These are phyloP conservation scores for Umbilicaria muhlenbergii DNA, from an alignment of 495 filamentous ascomycete genomes.

Conservation along the genomic window DNA sequence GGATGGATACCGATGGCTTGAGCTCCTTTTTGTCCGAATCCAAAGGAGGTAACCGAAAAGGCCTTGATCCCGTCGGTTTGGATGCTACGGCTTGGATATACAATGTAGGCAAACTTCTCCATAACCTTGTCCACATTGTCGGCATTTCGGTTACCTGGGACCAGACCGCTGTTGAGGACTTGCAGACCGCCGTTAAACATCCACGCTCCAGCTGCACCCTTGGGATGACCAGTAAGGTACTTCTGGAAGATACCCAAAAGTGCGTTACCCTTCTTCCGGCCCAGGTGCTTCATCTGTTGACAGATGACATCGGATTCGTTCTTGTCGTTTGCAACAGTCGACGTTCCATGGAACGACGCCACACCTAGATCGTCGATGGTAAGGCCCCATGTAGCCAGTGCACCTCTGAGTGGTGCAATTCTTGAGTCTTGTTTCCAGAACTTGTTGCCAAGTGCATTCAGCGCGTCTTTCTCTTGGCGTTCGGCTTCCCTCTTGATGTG, in stretches of 20 bases:
- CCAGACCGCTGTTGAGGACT: constrained; percentile 80
- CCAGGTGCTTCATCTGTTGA: constrained; percentile 90
- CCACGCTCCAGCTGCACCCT: constrained; percentile 98
- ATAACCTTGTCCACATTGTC: constrained; percentile 94
- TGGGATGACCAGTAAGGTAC: constrained; percentile 95
- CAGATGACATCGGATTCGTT: constrained; percentile 97
- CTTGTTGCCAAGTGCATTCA: constrained; percentile 83
- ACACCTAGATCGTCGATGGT: constrained; percentile 92
- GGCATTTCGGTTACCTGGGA: constrained; percentile 94
- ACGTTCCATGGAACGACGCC: constrained; percentile 97
- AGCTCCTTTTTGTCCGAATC: constrained; percentile 97
- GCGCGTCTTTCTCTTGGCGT: constrained; percentile 80
- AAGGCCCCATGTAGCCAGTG: constrained; percentile 92
- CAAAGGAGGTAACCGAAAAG: constrained; percentile 97
- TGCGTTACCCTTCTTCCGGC: constrained; percentile 89
- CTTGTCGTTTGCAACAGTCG: constrained; percentile 98
- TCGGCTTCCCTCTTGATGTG: constrained; percentile 83
- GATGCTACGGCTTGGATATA: constrained; percentile 87
- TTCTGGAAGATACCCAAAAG: constrained; percentile 98
- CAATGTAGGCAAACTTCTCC: constrained; percentile 95
- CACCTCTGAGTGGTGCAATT: constrained; percentile 88
- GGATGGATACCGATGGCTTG: constrained; percentile 95
- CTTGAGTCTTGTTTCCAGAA: constrained; percentile 94
- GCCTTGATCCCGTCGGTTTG: constrained; percentile 97
- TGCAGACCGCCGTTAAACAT: constrained; percentile 98